Base-by-base conservation (phyloP, 139 green algal genomes). In the Micromonas pusilla region DNA sequence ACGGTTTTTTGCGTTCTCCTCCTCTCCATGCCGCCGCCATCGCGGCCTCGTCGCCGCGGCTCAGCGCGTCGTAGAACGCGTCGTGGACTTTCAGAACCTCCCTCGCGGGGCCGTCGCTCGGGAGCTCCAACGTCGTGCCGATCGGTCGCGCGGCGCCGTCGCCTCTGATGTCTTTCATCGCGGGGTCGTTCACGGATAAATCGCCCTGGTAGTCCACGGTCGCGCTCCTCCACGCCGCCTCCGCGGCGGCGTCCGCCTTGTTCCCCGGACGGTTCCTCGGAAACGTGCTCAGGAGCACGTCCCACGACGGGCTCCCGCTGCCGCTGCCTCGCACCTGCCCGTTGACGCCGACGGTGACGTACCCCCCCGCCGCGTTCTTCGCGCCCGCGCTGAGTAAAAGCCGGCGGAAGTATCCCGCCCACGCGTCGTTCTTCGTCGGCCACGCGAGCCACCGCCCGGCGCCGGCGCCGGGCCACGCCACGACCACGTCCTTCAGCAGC, bases 241-340 rank as follows among this genome's bases (percentile, higher is more conserved):
- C 36, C 63, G 53, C 53, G 5, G 70, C 72, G 20, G 26, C 33
- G 20, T 67, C 32, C 20, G 52, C 25, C 20, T 78, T 78, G 52
- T 54, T 68, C 31, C 31, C 45, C 45, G 70, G 45, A 3, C 70
- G 33, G 33, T 78, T 78, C 4, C 66, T 62, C 26, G 77, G 77
- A 70, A 82, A 82, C 6, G 77, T 72, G 2, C 38, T 60, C 77
- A 82, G 30, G 52, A 82, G 52, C 0, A 72, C 34, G 36, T 77
- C 66, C 39, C 38, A 82, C 36, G 26, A 20, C 9, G 77, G 77
- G 5, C 52, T 38, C 16, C 77, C 77, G 20, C 63, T n/a, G 33
- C 77, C 77, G 45, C 19, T 62, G 9, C 77, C 77, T 3, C 77
- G 32, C 38, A 82, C 66, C 28, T 34, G 45, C 31, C 77, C 77